These are phyloP conservation scores for Hanseniaspora clermontiae DNA, from an alignment of 805 yeast genomes.

Conservation along the genomic window DNA sequence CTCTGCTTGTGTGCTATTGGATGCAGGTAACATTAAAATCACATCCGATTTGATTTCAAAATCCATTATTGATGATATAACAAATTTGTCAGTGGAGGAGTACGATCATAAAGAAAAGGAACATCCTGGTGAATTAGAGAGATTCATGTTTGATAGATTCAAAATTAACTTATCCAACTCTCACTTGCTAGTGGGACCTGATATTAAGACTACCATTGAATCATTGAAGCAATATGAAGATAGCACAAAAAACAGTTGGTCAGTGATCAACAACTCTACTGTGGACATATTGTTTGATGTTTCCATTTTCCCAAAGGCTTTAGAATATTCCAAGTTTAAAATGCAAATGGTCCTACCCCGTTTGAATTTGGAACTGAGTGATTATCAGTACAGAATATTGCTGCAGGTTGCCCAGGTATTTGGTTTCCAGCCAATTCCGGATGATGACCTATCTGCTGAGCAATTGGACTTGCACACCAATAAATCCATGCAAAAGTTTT, in stretches of 20 bases:
- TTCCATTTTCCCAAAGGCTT: slow-evolving; percentile 74
- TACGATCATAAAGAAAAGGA: slow-evolving; percentile 41
- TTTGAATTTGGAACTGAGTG: slow-evolving; percentile 62
- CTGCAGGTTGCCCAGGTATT: slow-evolving; percentile 57
- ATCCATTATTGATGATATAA: slow-evolving; percentile 53
- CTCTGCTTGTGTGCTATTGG: slow-evolving; percentile 81
- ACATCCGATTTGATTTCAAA: slow-evolving; percentile 67
- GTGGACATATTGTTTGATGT: slow-evolving; percentile 64
- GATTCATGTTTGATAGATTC: slow-evolving; percentile 83
- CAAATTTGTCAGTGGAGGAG: slow-evolving; percentile 50
- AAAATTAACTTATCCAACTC: slow-evolving; percentile 68
- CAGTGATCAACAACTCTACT: slow-evolving; percentile 63
- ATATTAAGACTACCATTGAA: slow-evolving; percentile 61
- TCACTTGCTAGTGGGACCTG: slow-evolving; percentile 76
- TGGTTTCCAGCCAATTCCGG: slow-evolving; percentile 35
- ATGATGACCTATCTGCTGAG: slow-evolving; percentile 25
- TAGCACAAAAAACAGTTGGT: slow-evolving; percentile 28
- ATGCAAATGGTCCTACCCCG: slow-evolving; percentile 67
- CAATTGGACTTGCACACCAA: slow-evolving; percentile 12
- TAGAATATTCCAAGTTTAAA: slow-evolving; percentile 56
- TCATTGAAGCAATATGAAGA: slow-evolving; percentile 42
- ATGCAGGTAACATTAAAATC: slow-evolving; percentile 89
- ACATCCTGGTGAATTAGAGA: slow-evolving; percentile 37
- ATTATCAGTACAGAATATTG: slow-evolving; percentile 77
- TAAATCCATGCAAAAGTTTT: slow-evolving; percentile 19